Evolutionary conservation across 2,329 filamentous ascomycete species (phyloP), one percentile per base, ranked within the genome.

Genomic region (Dendrostoma leiphaemia): DNA sequence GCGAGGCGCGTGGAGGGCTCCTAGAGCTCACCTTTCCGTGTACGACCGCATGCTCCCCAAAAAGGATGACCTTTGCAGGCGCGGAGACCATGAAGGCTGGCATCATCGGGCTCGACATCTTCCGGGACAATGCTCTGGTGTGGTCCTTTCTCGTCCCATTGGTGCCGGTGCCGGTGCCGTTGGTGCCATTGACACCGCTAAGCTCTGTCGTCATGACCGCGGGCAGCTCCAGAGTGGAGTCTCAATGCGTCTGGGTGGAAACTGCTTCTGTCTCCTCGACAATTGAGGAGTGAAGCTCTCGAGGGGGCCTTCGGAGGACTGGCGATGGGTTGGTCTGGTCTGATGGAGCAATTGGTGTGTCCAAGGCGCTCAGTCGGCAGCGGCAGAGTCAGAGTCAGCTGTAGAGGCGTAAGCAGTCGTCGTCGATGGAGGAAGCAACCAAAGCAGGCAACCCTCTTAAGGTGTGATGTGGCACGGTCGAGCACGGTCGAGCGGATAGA

Each of bases 81-180:
- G 95, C 93, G 15, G 94, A 97, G 54, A 97, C 92, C 90, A 99
- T 96, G 69, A 99, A 99, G 58, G 92, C 78, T 40, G 93, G 92
- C 73, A 94, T 84, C 83, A 87, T 83, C 3, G 84, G 84, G 53
- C 74, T 83, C 10, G 83, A 86, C 58, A 77, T 72, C 62, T 83
- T 86, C 67, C 83, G 80, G 46, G 74, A 69, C 64, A 74, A 67
- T 61, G 63, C 78, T 57, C 69, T 65, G 62, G 48, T 64, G 55
- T 58, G 70, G 54, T 55, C 67, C 62, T 53, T 61, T 6, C 60
- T n/a, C n/a, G n/a, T 64, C 51, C 53, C 52, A 40, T 48, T 46
- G 43, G 28, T 17, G 4, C 29, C 32, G 43, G 28, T 17, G 4
- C 29, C 32, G 47, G 23, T 57, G 32, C 63, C 68, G 58, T 68